Conservation (phyloP, 2,329 filamentous ascomycete species). For the Juglanconis sp. region DNA sequence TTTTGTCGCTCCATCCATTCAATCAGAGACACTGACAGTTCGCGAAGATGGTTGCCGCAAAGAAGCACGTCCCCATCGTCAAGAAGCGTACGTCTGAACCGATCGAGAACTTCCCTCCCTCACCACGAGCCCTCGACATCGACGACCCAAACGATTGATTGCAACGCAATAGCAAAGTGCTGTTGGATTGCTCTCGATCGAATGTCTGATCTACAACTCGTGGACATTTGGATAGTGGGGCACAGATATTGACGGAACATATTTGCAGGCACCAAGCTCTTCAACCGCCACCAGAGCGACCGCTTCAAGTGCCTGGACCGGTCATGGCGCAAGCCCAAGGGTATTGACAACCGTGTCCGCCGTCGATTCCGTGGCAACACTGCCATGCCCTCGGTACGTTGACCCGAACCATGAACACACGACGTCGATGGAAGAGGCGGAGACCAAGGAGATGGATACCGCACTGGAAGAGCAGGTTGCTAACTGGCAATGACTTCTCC, state of each 20-base stretch:
- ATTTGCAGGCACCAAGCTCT: slow-evolving; percentile 80
- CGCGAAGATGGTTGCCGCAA: slow-evolving; percentile 90
- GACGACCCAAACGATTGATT: slow-evolving; percentile 3
- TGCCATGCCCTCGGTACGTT: slow-evolving; percentile 95
- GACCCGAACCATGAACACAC: neutral
- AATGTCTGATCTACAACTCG: neutral
- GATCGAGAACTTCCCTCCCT: slow-evolving; percentile 17
- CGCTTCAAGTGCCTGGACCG: slow-evolving; percentile 88
- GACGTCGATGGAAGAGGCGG: neutral
- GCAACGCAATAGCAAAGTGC: neutral
- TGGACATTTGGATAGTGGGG: slow-evolving; percentile 17
- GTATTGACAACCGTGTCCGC: slow-evolving; percentile 98
- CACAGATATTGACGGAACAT: slow-evolving; percentile 35
- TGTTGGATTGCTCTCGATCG: slow-evolving; percentile 3
- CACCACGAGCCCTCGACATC: slow-evolving; percentile 6
- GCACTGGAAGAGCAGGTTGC: neutral
- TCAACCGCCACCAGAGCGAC: slow-evolving; percentile 97
- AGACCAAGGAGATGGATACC: neutral
- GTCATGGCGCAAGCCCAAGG: slow-evolving; percentile 99
- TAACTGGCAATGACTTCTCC: slow-evolving; percentile 7
- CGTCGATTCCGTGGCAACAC: slow-evolving; percentile 95
- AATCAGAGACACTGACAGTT: slow-evolving; percentile 8
- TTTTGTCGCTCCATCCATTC: neutral
- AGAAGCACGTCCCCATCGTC: slow-evolving; percentile 99
- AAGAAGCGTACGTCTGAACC: slow-evolving; percentile 89